Evolutionary conservation across 1,139 yeast species (phyloP), one percentile per base, ranked within the genome.

Genomic region (Casaregolazyma lundiana): DNA sequence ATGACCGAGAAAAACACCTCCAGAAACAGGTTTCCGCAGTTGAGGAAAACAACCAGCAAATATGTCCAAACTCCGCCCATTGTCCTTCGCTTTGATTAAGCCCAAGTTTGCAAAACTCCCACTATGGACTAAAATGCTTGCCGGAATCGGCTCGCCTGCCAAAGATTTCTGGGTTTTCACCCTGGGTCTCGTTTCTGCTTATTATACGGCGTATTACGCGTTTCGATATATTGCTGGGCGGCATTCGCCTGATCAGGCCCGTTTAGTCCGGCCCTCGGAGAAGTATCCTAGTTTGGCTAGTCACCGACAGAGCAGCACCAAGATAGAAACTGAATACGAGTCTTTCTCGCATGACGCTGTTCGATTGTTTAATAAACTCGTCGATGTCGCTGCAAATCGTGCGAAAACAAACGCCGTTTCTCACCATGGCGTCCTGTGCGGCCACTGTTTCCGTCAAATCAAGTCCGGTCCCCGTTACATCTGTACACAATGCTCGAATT

Each of bases 1-100:
- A 86, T 79, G 63, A 87, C 87, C 38, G 95, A 84, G 72, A 87
- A 86, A 68, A 82, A 88, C 45, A 88, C 95, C 69, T 87, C 95
- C 29, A 84, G 73, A 62, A 89, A 88, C 68, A 88, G 75, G 75
- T 84, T 86, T 56, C 83, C 77, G 52, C 94, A 90, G 69, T 89
- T 87, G 53, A 82, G 75, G 50, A 87, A 65, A 44, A 86, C 92
- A 4, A 95, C 63, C 15, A 53, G 46, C 16, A 62, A 47, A 49
- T 60, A 61, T n/a, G 59, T 47, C 40, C 46, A 51, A 39, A 51
- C 47, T 17, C 40, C 38, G 15, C 41, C 37, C 48, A 47, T 47
- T 19, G 35, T 44, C 9, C 29, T 26, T 26, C 6, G 11, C 3
- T 4, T 4, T 24, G 8, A 6, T 2, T 26, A 7, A 26, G 32